Evolutionary conservation across 2,329 filamentous ascomycete genomes (phyloP).

Genomic region (Aspergillus novofumigatus): DNA sequence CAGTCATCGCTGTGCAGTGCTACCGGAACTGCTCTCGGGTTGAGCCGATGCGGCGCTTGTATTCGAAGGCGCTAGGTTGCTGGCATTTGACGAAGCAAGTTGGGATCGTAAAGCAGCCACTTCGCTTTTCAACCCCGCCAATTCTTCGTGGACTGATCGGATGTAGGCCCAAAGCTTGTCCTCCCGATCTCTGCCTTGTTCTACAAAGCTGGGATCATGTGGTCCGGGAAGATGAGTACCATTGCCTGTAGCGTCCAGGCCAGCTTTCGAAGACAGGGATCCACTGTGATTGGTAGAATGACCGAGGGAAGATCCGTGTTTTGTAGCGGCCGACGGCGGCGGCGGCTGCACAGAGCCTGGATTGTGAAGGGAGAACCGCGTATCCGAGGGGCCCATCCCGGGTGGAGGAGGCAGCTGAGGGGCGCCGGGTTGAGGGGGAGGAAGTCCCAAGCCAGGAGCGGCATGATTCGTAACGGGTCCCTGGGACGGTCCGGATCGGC

Average conservation of each 20-base stretch:
- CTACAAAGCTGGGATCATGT: conserved; percentile 23
- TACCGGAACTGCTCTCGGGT: conserved; percentile 8
- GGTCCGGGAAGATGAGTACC: conserved; percentile 11
- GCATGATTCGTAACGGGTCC: conserved; percentile 21
- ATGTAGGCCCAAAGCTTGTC: conserved; percentile 44
- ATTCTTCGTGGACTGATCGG: conserved; percentile 39
- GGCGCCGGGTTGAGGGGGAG: conserved; percentile 34
- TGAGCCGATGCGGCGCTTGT: conserved; percentile 12
- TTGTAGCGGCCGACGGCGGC: conserved; percentile 29
- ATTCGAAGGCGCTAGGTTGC: conserved; percentile 15
- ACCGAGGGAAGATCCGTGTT: conserved; percentile 32
- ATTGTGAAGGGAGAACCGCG: conserved; percentile 40
- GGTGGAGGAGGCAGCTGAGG: conserved; percentile 44
- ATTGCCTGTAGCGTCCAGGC: conserved; percentile 22
- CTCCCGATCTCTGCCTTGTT: conserved; percentile 30
- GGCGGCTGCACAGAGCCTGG: conserved; percentile 33
- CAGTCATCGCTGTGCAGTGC: conserved; percentile 15
- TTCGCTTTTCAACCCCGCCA: conserved; percentile 39
- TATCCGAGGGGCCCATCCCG: conserved; percentile 39
- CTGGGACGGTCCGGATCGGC: conserved; percentile 20
- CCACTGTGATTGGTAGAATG: conserved; percentile 33
- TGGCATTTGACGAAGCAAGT: conserved; percentile 29
- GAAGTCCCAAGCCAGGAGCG: conserved; percentile 29
- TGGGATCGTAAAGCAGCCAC: conserved; percentile 39
- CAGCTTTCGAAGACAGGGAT: conserved; percentile 21